Conservation (phyloP, 1,139 yeast genomes). For the Barnettozyma hawaiiensis region DNA sequence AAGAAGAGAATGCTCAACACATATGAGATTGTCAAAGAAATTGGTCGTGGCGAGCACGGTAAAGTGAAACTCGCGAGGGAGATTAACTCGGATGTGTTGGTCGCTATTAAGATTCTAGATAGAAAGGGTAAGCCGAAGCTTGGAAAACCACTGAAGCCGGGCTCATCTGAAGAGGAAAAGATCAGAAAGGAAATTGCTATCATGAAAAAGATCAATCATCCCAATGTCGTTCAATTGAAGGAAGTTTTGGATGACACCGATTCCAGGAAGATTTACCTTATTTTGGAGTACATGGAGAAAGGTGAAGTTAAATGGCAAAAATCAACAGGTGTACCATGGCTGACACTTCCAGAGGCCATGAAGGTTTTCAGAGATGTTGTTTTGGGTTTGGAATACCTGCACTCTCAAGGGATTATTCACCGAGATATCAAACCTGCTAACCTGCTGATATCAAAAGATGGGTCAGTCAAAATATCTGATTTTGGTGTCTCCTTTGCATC, state of each 20-base stretch:
- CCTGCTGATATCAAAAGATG: constrained; percentile 64
- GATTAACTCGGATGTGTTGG: constrained; percentile 60
- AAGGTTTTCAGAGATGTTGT: constrained; percentile 79
- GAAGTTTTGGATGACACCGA: constrained; percentile 88
- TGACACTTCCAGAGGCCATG: constrained; percentile 62
- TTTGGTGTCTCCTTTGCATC: constrained; percentile 92
- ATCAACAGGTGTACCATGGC: constrained; percentile 48
- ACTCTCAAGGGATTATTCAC: constrained; percentile 90
- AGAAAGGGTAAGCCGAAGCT: constrained; percentile 61
- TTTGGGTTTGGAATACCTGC: constrained; percentile 86
- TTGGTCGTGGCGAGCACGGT: constrained; percentile 97
- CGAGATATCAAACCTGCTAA: constrained; percentile 98
- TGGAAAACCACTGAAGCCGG: constrained; percentile 34
- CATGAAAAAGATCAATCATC: constrained; percentile 89
- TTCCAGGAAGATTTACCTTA: constrained; percentile 82
- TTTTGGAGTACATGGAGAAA: constrained; percentile 83
- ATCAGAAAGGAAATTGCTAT: constrained; percentile 91
- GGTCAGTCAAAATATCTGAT: constrained; percentile 85
- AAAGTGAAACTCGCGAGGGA: constrained; percentile 90
- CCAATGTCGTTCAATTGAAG: constrained; percentile 77
- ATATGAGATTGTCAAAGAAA: constrained; percentile 80
- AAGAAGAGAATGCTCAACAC: constrained; percentile 82
- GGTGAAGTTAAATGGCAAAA: constrained; percentile 93
- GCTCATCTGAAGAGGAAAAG: constrained; percentile 38
- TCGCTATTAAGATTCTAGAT: constrained; percentile 91